Percentiles rank a stretch among this genome's conserved stretches.
Conservation (phyloP, 1,284 basidiomycete species). For the Ceratobasidium theobromae region DNA sequence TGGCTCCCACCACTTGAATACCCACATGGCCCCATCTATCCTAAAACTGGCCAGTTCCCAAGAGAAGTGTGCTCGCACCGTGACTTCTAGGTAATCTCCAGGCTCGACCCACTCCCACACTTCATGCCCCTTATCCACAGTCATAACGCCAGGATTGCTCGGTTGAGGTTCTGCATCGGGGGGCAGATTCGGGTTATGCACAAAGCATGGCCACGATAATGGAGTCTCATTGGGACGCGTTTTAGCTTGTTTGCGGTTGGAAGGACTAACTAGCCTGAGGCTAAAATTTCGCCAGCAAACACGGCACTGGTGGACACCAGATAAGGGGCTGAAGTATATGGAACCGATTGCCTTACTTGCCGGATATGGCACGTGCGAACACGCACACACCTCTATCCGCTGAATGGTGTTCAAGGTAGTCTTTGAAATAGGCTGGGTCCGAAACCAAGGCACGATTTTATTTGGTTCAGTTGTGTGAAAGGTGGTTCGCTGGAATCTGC, state of each 20-base stretch:
- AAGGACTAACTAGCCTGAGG: neutral
- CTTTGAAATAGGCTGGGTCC: neutral
- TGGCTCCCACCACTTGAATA: slow-evolving; percentile 21
- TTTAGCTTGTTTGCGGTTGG: slow-evolving; percentile 3
- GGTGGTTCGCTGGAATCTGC: slow-evolving; percentile 7
- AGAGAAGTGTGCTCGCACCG: slow-evolving; percentile 6
- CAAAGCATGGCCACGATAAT: slow-evolving; percentile 13
- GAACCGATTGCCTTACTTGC: slow-evolving; percentile 17
- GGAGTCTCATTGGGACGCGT: slow-evolving; percentile 5
- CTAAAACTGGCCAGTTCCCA: slow-evolving; percentile 21
- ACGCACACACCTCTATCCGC: neutral
- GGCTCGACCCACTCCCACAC: slow-evolving; percentile 13
- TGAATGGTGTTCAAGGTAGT: neutral
- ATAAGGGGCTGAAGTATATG: slow-evolving; percentile 4
- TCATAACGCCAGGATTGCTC: slow-evolving; percentile 9
- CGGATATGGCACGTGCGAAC: slow-evolving; percentile 12
- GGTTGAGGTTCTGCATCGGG: slow-evolving; percentile 22
- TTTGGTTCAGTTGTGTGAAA: slow-evolving; percentile 12
- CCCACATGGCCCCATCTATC: slow-evolving; percentile 10
- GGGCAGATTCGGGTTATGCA: neutral
- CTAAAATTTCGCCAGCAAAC: slow-evolving; percentile 25
- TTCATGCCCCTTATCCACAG: slow-evolving; percentile 5
- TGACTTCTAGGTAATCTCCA: slow-evolving; percentile 19
- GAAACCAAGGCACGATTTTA: slow-evolving; percentile 25
- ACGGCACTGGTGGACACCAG: slow-evolving; percentile 10